Conservation (phyloP, 2,329 filamentous ascomycete species). For the Diaporthe batatas region DNA sequence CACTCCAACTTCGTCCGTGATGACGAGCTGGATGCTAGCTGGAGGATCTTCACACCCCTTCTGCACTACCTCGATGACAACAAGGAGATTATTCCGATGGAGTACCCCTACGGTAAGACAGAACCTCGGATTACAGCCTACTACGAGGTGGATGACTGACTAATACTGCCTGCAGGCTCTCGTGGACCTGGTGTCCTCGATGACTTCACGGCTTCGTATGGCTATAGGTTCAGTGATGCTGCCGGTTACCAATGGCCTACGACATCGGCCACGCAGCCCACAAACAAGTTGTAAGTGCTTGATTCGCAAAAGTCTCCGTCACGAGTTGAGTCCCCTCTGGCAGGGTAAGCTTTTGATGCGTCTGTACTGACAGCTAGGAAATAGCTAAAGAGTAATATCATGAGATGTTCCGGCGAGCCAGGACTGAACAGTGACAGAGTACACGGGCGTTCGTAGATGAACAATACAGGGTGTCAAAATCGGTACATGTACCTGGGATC, state of each 20-base stretch:
- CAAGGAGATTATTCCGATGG: constrained; percentile 99
- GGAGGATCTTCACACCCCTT: constrained; percentile 98
- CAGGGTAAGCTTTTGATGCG: not conserved
- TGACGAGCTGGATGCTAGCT: constrained; percentile 96
- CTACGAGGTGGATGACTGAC: constrained; percentile 44
- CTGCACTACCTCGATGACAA: constrained; percentile 99
- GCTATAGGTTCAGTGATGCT: constrained; percentile 98
- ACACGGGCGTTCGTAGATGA: constrained; percentile 20
- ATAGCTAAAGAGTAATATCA: constrained; percentile 38
- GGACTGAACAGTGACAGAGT: constrained; percentile 20
- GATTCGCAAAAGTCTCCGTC: not conserved
- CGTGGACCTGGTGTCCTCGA: constrained; percentile 96
- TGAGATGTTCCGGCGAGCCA: constrained; percentile 4
- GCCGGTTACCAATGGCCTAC: constrained; percentile 96
- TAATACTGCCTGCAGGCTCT: constrained; percentile 75
- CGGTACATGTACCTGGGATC: constrained; percentile 25
- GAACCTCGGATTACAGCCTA: constrained; percentile 17
- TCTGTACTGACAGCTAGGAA: constrained; percentile 23
- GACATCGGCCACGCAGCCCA: constrained; percentile 73
- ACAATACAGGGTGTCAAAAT: constrained; percentile 21
- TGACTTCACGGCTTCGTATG: constrained; percentile 97
- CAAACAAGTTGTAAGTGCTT: constrained; percentile 81
- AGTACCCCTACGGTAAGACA: constrained; percentile 94
- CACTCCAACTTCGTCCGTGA: constrained; percentile 99
- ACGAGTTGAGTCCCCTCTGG: constrained; percentile 25